Evolutionary conservation across 2,329 filamentous ascomycete species (phyloP).

Genomic region (Penicillium concentricum): DNA sequence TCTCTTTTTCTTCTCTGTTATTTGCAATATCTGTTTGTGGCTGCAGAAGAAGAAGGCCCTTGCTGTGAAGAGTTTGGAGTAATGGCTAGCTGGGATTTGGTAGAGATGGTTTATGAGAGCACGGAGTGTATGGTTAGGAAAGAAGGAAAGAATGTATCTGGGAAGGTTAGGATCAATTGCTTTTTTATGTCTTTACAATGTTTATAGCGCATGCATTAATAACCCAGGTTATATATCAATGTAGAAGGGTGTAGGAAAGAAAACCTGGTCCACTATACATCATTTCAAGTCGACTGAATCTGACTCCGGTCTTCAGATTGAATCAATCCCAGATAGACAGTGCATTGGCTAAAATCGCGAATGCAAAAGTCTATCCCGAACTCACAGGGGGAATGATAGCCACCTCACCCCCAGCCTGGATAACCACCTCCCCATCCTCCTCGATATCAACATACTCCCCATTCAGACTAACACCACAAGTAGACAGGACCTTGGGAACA

Average conservation of each 20-base stretch:
- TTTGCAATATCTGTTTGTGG: conserved; percentile 63
- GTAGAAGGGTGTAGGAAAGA: too few species aligned
- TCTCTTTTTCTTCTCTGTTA: conserved; percentile 63
- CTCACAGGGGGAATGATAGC: conserved; percentile 50
- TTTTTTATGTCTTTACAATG: background rate
- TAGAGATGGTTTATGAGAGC: background rate
- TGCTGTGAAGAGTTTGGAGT: conserved; percentile 18
- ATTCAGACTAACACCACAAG: conserved; percentile 44
- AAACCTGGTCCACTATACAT: too few species aligned
- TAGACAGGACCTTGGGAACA: conserved; percentile 36
- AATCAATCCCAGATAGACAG: too few species aligned
- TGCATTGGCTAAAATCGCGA: too few species aligned
- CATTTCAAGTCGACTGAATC: too few species aligned
- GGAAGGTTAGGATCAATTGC: background rate
- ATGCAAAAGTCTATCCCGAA: conserved; percentile 35
- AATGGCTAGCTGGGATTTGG: background rate
- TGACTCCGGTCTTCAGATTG: too few species aligned
- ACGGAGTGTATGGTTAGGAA: too few species aligned
- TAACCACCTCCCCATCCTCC: conserved; percentile 26
- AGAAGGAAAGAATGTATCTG: background rate
- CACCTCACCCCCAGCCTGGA: conserved; percentile 43
- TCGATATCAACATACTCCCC: conserved; percentile 46
- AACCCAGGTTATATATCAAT: too few species aligned
- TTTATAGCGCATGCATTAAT: conserved; percentile 7
- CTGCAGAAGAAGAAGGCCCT: conserved; percentile 56